Conservation (phyloP, 1,284 basidiomycete species). For the Ceratobasidium sp. region DNA sequence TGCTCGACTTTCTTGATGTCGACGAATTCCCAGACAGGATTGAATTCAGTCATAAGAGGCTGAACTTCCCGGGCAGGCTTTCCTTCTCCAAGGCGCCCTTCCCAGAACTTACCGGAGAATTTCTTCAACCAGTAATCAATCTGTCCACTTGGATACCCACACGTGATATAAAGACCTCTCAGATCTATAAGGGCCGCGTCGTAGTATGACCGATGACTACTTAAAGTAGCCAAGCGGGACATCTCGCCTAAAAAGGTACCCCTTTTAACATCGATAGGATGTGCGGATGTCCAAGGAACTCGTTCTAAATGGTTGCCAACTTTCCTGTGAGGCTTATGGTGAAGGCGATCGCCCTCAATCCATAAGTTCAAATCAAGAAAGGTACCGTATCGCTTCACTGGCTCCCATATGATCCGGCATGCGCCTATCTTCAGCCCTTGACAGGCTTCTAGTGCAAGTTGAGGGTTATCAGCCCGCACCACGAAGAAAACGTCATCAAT, state of each 20-base stretch:
- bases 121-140: conserved; percentile 44
- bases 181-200: conserved; percentile 52
- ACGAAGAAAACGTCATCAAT: conserved; percentile 59
- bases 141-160: conserved; percentile 55
- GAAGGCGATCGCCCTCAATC: conserved; percentile 43
- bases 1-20: neutral
- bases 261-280: conserved; percentile 58
- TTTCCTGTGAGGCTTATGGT: conserved; percentile 57
- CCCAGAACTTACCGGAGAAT: conserved; percentile 18
- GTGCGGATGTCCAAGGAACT: conserved; percentile 58
- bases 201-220: conserved; percentile 54
- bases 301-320: conserved; percentile 56
- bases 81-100: neutral
- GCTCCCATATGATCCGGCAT: conserved; percentile 57
- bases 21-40: conserved; percentile 41
- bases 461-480: conserved; percentile 53
- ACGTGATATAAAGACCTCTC: conserved; percentile 52
- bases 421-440: conserved; percentile 51
- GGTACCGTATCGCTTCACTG: conserved; percentile 45
- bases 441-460: conserved; percentile 51
- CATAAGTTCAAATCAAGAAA: conserved; percentile 58
- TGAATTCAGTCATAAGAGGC: conserved; percentile 23
- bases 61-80: conserved; percentile 2
- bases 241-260: conserved; percentile 59
- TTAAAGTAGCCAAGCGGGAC: conserved; percentile 58